Base-by-base conservation (phyloP, 495 filamentous ascomycete species). In the Cenococcum geophilum region DNA sequence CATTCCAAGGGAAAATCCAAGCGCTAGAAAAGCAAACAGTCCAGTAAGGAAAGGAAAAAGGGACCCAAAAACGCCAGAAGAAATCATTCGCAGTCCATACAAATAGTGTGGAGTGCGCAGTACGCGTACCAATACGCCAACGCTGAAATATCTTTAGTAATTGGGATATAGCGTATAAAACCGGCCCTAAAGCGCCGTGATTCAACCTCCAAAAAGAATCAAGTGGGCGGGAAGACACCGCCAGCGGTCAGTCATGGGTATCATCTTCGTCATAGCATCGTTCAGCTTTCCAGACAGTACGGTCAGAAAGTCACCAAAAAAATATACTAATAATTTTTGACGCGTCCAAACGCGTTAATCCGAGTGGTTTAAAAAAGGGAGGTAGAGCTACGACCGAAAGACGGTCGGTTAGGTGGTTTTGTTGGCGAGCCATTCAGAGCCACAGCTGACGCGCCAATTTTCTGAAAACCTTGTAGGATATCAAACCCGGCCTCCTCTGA, bases 381-480 rank as follows among this genome's bases (percentile, higher is more conserved):
- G 12, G 63, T 58, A 14, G 63, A 40, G 55, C 59, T 63, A 14
- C 66, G 55, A 5, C 45, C 32, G 18, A 66, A 55, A 10, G 47
- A 14, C 4, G 66, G 63, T 0, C 66, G 37, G 1, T 40, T 4
- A 45, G 40, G 40, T 18, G 36, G 42, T 63, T 66, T 69, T 11
- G 43, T 12, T 18, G 66, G 66, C 4, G 63, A 65, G 20, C 66
- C 66, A 36, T 65, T 69, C 8, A 59, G 53, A 16, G 66, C 60
- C 18, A 68, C 62, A 8, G 55, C 48, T 18, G 59, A n/a, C 8
- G 70, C 83, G 58, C 90, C 90, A 73, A 96, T 96, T 73, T 89
- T 91, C 72, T 90, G 86, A 68, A 96, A 96, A 6, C 90, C 91
- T 70, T 91, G 87, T 55, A 92, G 79, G 58, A 97, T 85, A 73